These are phyloP conservation scores for Nectriaceae sp. DNA, from an alignment of 2,329 filamentous ascomycete genomes.

Conservation along the genomic window DNA sequence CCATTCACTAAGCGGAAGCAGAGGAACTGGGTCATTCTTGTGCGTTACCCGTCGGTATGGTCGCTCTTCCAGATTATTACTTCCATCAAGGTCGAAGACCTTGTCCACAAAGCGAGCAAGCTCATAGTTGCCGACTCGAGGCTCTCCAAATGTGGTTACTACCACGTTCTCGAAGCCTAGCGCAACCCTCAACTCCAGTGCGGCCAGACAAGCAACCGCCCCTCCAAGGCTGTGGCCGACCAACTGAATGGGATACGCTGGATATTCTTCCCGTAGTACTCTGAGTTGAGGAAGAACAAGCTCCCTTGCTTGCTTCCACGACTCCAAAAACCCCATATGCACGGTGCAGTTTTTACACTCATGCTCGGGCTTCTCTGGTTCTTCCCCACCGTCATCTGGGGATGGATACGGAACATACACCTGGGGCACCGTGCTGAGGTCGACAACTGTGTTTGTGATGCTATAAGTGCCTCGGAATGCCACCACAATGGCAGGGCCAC, in stretches of 20 bases:
- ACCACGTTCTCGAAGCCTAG: slow-evolving; percentile 73
- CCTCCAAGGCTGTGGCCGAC: slow-evolving; percentile 93
- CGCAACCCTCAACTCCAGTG: slow-evolving; percentile 72
- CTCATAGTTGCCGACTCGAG: slow-evolving; percentile 62
- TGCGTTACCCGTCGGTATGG: slow-evolving; percentile 82
- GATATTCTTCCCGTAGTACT: slow-evolving; percentile 60
- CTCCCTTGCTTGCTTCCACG: slow-evolving; percentile 76
- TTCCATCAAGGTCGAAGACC: slow-evolving; percentile 48
- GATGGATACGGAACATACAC: slow-evolving; percentile 86
- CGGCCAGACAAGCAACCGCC: slow-evolving; percentile 85
- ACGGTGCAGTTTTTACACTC: slow-evolving; percentile 87
- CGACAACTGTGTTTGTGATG: slow-evolving; percentile 85
- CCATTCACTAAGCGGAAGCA: slow-evolving; percentile 86
- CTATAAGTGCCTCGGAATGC: slow-evolving; percentile 96
- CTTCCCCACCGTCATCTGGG: slow-evolving; percentile 43
- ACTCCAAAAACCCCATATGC: slow-evolving; percentile 84
- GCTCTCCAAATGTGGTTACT: slow-evolving; percentile 93
- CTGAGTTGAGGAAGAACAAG: slow-evolving; percentile 69
- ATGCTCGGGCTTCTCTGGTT: slow-evolving; percentile 41
- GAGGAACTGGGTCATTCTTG: slow-evolving; percentile 80
- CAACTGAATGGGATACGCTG: slow-evolving; percentile 72
- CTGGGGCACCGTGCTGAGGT: slow-evolving; percentile 87
- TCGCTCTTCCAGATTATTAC: slow-evolving; percentile 34
- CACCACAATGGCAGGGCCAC: slow-evolving; percentile 64
- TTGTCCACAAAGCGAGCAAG: slow-evolving; percentile 57